Evolutionary conservation across 2,329 filamentous ascomycete genomes (phyloP).

Genomic region (Fusarium duplospermum): DNA sequence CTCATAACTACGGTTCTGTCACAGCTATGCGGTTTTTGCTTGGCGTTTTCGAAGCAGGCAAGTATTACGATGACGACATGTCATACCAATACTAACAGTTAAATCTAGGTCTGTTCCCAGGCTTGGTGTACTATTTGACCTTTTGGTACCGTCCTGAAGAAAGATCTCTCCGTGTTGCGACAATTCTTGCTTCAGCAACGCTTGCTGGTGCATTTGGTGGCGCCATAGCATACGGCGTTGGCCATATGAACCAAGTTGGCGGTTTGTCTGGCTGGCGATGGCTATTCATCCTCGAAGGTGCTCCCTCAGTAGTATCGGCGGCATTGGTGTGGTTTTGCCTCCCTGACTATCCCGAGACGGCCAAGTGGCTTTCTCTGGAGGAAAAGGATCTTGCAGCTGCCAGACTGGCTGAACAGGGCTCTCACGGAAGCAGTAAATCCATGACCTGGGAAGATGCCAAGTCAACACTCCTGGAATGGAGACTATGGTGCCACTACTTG

Average conservation of each 20-base stretch:
- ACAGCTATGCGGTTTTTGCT: slow-evolving; percentile 47
- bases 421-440: slow-evolving; percentile 65
- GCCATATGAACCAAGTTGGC: slow-evolving; percentile 71
- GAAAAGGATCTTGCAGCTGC: slow-evolving; percentile 65
- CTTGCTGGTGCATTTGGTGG: slow-evolving; percentile 78
- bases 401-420: slow-evolving; percentile 48
- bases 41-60: slow-evolving; percentile 47
- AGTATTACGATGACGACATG: neutral
- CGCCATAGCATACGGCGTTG: slow-evolving; percentile 75
- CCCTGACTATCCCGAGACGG: slow-evolving; percentile 74
- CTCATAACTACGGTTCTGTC: slow-evolving; percentile 48
- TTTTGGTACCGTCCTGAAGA: slow-evolving; percentile 80
- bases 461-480: slow-evolving; percentile 71
- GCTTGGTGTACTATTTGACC: slow-evolving; percentile 59
- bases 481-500: slow-evolving; percentile 73
- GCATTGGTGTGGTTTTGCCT: slow-evolving; percentile 72
- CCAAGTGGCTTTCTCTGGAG: slow-evolving; percentile 66
- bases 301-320: slow-evolving; percentile 71
- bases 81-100: slow-evolving; percentile 53
- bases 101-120: slow-evolving; percentile 33
- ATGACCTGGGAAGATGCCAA: slow-evolving; percentile 75
- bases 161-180: slow-evolving; percentile 72
- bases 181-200: slow-evolving; percentile 74
- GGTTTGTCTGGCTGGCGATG: slow-evolving; percentile 75
- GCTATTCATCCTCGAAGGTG: slow-evolving; percentile 70